Evolutionary conservation across 106 monocot species (phyloP).

Genomic region (Apostasia shenzhenica): DNA sequence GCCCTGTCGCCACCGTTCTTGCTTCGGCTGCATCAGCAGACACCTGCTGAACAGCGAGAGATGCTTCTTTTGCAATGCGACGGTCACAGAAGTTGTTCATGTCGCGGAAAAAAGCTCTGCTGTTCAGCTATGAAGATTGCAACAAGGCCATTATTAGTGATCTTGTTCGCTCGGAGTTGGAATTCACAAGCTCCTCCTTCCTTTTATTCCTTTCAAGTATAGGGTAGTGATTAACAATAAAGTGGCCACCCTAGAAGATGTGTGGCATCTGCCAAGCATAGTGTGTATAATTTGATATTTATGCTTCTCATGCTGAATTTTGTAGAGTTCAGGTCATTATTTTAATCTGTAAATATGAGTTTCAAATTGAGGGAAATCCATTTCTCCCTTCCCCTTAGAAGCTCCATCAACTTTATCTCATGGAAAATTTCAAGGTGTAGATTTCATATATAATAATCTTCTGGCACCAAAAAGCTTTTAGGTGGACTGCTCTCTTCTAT

Average conservation of each 20-base stretch:
- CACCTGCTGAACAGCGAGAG: conserved; percentile 86
- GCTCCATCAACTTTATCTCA: not conserved
- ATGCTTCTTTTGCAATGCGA: conserved; percentile 97
- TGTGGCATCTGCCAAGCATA: conserved; percentile 3
- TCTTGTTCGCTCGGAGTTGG: no score
- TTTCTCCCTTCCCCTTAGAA: not conserved
- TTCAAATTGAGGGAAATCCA: conserved; percentile 34
- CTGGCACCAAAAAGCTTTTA: no score
- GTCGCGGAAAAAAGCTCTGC: not conserved
- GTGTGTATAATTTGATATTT: conserved; percentile 10
- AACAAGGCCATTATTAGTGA: not conserved
- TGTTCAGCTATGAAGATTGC: not conserved
- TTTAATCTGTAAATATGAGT: conserved; percentile 64
- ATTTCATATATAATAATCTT: not conserved
- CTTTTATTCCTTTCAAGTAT: not conserved
- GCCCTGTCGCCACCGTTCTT: conserved; percentile 88
- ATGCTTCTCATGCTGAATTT: conserved; percentile 32
- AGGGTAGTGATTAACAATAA: not conserved
- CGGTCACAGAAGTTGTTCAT: conserved; percentile 48
- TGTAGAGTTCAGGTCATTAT: conserved; percentile 40
- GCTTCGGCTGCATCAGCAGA: conserved; percentile 80
- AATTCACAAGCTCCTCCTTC: not conserved
- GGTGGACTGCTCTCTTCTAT: no score
- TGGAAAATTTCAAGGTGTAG: not conserved
- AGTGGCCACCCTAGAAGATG: not conserved